Evolutionary conservation across 2,329 filamentous ascomycete species (phyloP), one percentile per base, ranked within the genome.

Genomic region (Xylariales sp.): DNA sequence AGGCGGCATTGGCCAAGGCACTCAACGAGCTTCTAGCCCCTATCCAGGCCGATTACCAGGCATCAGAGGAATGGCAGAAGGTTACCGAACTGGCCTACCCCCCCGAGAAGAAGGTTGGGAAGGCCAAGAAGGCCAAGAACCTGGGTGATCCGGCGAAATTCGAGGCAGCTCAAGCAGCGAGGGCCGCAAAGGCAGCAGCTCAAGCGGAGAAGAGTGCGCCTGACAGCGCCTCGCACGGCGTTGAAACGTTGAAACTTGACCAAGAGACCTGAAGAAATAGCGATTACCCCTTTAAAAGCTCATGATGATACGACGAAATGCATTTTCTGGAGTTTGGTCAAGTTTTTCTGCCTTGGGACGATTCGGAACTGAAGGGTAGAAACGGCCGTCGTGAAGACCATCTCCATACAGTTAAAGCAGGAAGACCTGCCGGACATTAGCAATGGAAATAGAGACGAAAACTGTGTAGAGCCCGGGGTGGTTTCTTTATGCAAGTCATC

Each of bases 81-180:
- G 75, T 88, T 40, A 77, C 83, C 38, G 60, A 77, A 39, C 82
- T 84, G 60, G 93, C 90, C 21, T 98, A 97, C 74, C 93, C 93
- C 1, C 71, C 75, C 0, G 70, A 71, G 19, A 75, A 79, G 51
- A 86, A 88, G 66, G 80, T 77, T 53, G 85, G 86, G 71, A 87
- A 87, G 68, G 71, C 73, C 46, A 93, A 90, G 73, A 80, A 90
- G 32, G 31, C 27, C 16, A 42, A 42, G 39, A 36, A 36, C 22
- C 5, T n/a, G 14, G 39, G 39, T 18, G 39, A 42, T 18, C 39
- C 39, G 5, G 39, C 31, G 8, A 22, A 35, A 24, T 22, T 19
- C 9, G 38, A 22, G 20, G 19, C 11, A 15, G 38, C 38, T 4
- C 25, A 11, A 11, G 29, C 28, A 7, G 29, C 10, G 28, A 33